Conservation (phyloP, 148 eudicot species). For the Spergularia marina region DNA sequence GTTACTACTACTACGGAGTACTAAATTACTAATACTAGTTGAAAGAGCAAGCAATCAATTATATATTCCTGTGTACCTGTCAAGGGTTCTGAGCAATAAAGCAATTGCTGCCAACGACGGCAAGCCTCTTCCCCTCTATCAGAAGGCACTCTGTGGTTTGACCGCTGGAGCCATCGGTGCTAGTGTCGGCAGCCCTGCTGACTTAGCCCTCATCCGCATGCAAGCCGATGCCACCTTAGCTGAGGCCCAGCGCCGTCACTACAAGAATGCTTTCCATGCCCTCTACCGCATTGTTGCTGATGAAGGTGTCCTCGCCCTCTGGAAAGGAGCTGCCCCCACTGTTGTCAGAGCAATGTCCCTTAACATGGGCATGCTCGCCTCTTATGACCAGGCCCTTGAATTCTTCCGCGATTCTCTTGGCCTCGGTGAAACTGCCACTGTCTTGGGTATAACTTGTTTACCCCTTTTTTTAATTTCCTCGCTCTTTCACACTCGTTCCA, state of each 20-base stretch:
- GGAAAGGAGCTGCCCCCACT: conserved; percentile 97
- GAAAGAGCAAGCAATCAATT: neutral
- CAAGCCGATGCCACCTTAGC: conserved; percentile 98
- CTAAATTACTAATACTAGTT: neutral
- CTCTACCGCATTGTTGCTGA: conserved; percentile 70
- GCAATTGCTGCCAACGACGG: conserved; percentile 91
- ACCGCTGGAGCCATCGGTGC: conserved; percentile 99
- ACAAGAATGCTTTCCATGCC: conserved; percentile 90
- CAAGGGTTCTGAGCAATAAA: conserved; percentile 72
- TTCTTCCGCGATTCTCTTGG: conserved; percentile 76
- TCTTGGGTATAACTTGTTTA: conserved; percentile 52
- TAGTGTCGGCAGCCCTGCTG: conserved; percentile 87
- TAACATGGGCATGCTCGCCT: conserved; percentile 99
- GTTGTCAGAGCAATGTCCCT: conserved; percentile 96
- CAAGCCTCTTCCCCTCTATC: conserved; percentile 90
- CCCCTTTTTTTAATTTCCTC: too few species aligned
- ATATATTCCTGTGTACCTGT: neutral
- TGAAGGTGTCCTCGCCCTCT: conserved; percentile 78
- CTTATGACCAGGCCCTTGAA: conserved; percentile 93
- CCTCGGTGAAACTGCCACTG: conserved; percentile 71
- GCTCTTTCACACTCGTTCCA: neutral
- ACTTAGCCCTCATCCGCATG: conserved; percentile 91
- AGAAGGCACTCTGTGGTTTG: conserved; percentile 90
- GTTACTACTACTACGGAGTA: too few species aligned
- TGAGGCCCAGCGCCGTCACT: conserved; percentile 70